Conservation (phyloP, 2,329 filamentous ascomycete genomes). For the Ascochyta fabae region DNA sequence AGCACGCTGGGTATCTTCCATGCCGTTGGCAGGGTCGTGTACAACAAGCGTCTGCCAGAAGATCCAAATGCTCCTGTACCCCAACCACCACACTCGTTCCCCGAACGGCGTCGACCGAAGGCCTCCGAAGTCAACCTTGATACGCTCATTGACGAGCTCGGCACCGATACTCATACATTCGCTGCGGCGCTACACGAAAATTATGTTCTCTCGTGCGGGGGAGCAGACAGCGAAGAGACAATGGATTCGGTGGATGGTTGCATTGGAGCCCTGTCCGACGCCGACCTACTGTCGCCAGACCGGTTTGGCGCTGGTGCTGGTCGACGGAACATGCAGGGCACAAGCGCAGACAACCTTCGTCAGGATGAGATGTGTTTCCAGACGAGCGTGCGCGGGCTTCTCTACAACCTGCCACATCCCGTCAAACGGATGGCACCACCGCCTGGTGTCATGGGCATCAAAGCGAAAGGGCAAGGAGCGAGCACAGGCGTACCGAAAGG, state of each 20-base stretch:
- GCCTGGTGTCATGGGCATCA: constrained; percentile 45
- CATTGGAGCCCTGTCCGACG: constrained; percentile 84
- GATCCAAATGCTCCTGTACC: constrained; percentile 39
- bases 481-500: constrained; percentile 39
- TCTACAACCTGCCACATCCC: constrained; percentile 84
- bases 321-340: constrained; percentile 57
- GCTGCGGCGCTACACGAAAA: constrained; percentile 93
- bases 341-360: constrained; percentile 73
- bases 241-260: constrained; percentile 84
- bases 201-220: constrained; percentile 82
- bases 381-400: constrained; percentile 81
- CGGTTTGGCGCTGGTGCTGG: constrained; percentile 67
- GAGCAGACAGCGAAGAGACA: constrained; percentile 64
- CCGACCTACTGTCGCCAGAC: constrained; percentile 81
- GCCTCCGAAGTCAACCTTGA: constrained; percentile 61
- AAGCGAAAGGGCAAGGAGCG: constrained; percentile 36
- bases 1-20: constrained; percentile 94
- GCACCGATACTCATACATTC: constrained; percentile 90
- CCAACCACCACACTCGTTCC: constrained; percentile 56
- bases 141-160: constrained; percentile 86
- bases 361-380: constrained; percentile 97
- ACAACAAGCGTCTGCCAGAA: constrained; percentile 80
- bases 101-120: constrained; percentile 53
- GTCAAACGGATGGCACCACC: constrained; percentile 68
- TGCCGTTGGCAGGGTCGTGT: constrained; percentile 92